Percentiles rank a stretch among this genome's conserved stretches.
Evolutionary conservation across 1,284 basidiomycete species (phyloP).

Genomic region (Leccinum pachyderme): DNA sequence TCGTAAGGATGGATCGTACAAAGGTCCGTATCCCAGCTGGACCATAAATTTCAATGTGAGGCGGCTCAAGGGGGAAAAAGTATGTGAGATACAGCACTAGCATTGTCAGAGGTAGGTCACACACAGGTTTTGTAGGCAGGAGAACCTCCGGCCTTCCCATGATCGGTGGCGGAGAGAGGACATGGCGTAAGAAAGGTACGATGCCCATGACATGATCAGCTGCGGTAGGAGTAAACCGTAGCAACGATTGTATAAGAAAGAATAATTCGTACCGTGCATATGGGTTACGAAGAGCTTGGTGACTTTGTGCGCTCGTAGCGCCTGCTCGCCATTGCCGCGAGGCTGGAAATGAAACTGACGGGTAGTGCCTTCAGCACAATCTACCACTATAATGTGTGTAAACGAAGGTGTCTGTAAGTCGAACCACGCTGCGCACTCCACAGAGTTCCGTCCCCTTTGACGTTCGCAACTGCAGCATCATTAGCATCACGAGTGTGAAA

Average conservation of each 20-base stretch:
- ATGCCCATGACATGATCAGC: slow-evolving; percentile 84
- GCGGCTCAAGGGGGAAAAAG: slow-evolving; percentile 33
- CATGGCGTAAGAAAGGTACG: slow-evolving; percentile 67
- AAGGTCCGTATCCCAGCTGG: slow-evolving; percentile 81
- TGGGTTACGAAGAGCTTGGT: slow-evolving; percentile 85
- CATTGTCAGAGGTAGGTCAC: not conserved
- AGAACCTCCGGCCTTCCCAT: slow-evolving; percentile 33
- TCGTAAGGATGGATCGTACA: slow-evolving; percentile 67
- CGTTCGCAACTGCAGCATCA: slow-evolving; percentile 42
- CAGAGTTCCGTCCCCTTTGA: slow-evolving; percentile 51
- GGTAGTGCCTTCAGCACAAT: slow-evolving; percentile 84
- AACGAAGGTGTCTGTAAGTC: slow-evolving; percentile 8
- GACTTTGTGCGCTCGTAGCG: slow-evolving; percentile 54
- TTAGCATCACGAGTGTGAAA: not conserved
- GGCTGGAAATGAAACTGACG: slow-evolving; percentile 56
- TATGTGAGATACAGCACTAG: not conserved
- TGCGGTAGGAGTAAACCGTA: slow-evolving; percentile 29
- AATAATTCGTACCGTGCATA: slow-evolving; percentile 61
- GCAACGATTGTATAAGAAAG: slow-evolving; percentile 23
- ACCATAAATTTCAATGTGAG: slow-evolving; percentile 77
- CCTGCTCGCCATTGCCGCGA: slow-evolving; percentile 26
- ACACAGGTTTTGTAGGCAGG: slow-evolving; percentile 15
- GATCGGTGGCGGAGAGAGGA: slow-evolving; percentile 48
- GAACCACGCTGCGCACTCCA: slow-evolving; percentile 52
- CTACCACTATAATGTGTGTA: slow-evolving; percentile 60